Evolutionary conservation across 768 basidiomycete genomes (phyloP).

Genomic region (Sistotremastrum niveocremeum): DNA sequence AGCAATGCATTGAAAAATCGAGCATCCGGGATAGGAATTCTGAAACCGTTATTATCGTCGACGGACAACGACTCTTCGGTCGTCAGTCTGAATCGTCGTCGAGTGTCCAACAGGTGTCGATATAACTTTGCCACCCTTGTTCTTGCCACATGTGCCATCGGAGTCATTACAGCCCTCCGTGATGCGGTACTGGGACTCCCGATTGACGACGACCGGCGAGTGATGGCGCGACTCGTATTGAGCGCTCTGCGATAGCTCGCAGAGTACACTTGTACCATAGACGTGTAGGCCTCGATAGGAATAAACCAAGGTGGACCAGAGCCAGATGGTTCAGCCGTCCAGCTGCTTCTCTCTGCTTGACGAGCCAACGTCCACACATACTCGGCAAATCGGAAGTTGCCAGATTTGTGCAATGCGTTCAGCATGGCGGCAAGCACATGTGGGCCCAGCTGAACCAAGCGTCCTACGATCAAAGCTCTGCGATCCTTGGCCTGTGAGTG

Average conservation of each 20-base stretch:
- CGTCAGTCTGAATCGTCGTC: neutral
- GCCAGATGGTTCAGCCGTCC: constrained; percentile 15
- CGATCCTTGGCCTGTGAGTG: no score
- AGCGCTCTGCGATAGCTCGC: neutral
- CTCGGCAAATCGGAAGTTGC: constrained; percentile 40
- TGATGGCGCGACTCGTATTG: no score
- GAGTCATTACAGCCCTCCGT: no score
- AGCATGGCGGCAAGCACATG: constrained; percentile 44
- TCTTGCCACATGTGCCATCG: no score
- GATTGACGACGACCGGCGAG: no score
- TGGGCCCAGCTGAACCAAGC: constrained; percentile 38
- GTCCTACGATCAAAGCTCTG: constrained; percentile 23
- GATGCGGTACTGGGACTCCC: no score
- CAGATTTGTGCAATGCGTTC: constrained; percentile 44
- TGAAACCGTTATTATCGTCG: constrained; percentile 5
- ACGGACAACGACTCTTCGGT: neutral
- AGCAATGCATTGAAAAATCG: constrained; percentile 56
- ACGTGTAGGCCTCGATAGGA: constrained; percentile 53
- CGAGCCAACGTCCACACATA: constrained; percentile 51
- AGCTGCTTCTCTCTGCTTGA: constrained; percentile 44
- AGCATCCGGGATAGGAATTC: constrained; percentile 39
- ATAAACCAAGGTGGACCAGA: constrained; percentile 44
- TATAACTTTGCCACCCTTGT: no score
- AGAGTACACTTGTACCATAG: constrained; percentile 53
- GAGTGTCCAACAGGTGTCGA: neutral